Evolutionary conservation across 192 early-diverging fungal species (phyloP).

Genomic region (Coemansia sp.): DNA sequence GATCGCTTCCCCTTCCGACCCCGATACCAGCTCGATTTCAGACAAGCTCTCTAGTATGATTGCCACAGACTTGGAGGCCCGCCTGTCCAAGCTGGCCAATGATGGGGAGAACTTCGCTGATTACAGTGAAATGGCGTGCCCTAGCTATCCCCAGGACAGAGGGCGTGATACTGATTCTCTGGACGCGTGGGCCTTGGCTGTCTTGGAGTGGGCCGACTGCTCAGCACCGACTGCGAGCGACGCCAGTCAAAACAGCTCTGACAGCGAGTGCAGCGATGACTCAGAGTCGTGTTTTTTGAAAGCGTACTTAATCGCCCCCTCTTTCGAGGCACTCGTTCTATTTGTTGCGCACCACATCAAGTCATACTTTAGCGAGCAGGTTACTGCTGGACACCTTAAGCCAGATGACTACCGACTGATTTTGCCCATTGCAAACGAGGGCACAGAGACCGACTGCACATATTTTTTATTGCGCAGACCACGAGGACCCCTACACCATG

Average conservation of each 20-base stretch:
- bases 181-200: not conserved
- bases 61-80: not conserved
- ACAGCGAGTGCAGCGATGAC: not conserved
- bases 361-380: not conserved
- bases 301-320: not conserved
- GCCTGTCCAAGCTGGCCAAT: not conserved
- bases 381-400: not conserved
- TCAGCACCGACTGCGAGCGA: not conserved
- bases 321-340: not conserved
- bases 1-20: not conserved
- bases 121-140: too few relatives aligned
- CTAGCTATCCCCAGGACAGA: not conserved
- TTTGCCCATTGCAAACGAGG: not conserved
- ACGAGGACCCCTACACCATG: not conserved
- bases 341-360: conserved; percentile 8
- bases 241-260: not conserved
- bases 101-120: too few relatives aligned
- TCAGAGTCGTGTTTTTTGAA: not conserved
- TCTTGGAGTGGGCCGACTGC: not conserved
- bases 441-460: not conserved
- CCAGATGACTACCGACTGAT: not conserved
- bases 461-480: not conserved
- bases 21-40: not conserved
- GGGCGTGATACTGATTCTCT: not conserved
- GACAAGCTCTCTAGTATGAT: not conserved